Evolutionary conservation across 2,329 filamentous ascomycete species (phyloP).

Genomic region (Boeremia exigua): DNA sequence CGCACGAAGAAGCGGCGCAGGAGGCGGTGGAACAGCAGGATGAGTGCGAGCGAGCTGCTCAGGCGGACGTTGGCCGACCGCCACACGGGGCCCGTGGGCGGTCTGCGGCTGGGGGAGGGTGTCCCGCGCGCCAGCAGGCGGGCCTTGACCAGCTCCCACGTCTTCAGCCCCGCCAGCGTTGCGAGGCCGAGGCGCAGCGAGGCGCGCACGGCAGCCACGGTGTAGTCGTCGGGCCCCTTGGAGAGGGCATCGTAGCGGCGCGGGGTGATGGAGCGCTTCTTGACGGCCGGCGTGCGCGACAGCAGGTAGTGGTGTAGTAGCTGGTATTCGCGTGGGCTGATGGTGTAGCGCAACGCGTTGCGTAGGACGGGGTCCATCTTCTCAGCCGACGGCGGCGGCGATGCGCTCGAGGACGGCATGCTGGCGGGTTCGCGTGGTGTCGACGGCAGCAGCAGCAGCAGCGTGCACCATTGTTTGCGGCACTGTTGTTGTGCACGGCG

Average conservation of each 20-base stretch:
- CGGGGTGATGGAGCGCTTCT: slow-evolving; percentile 60
- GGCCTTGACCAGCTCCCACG: slow-evolving; percentile 52
- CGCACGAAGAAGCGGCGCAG: slow-evolving; percentile 89
- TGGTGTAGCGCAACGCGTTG: slow-evolving; percentile 84
- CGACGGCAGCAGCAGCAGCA: slow-evolving; percentile 7
- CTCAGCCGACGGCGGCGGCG: slow-evolving; percentile 35
- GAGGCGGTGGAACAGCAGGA: slow-evolving; percentile 86
- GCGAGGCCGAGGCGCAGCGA: slow-evolving; percentile 53
- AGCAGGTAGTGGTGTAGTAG: slow-evolving; percentile 82
- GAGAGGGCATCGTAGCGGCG: slow-evolving; percentile 59
- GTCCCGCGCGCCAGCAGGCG: slow-evolving; percentile 46
- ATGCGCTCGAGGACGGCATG: slow-evolving; percentile 45
- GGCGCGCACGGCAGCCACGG: slow-evolving; percentile 55
- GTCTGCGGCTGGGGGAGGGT: slow-evolving; percentile 27
- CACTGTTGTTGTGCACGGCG: slow-evolving; percentile 17
- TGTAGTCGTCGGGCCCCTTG: slow-evolving; percentile 55
- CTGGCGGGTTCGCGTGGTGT: slow-evolving; percentile 20
- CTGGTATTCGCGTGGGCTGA: slow-evolving; percentile 85
- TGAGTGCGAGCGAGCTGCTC: slow-evolving; percentile 81
- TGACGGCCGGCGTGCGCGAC: slow-evolving; percentile 69
- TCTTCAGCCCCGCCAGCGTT: slow-evolving; percentile 53
- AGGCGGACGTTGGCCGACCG: slow-evolving; percentile 74
- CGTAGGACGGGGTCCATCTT: slow-evolving; percentile 74
- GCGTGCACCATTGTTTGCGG: slow-evolving; percentile 26
- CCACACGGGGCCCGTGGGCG: slow-evolving; percentile 49